Evolutionary conservation across 1,284 basidiomycete species (phyloP), one percentile per base, ranked within the genome.

Genomic region (Pholiota adiposa): DNA sequence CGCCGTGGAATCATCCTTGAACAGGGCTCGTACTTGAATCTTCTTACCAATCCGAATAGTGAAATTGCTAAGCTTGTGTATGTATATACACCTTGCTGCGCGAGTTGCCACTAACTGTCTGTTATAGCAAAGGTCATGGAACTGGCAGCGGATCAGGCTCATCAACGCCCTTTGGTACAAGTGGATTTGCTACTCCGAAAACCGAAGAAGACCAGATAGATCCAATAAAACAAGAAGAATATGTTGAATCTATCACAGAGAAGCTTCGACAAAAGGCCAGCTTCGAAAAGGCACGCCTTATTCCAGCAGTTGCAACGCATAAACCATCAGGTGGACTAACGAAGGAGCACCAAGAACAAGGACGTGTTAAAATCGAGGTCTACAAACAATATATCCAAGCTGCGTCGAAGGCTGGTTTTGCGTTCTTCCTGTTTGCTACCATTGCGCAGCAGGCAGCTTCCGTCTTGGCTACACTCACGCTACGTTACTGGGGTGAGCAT

Each of bases 1-100:
- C 89, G 93, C 21, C 84, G 88, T 18, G 96, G 96, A 11, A 88
- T 94, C 68, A 88, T 98, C 58, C 75, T 96, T 23, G 96, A 98
- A 76, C 80, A 78, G 40, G 93, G 92, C 3, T 79, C 87, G 0
- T 96, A 90, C 70, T 73, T 78, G 7, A 77, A 82, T 9, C 82
- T 94, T 9, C 82, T 92, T 73, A 78, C 75, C 23, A 86, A 91
- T 65, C 74, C 82, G 0, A 82, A 88, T 6, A 83, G 88, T 46
- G 91, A 95, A 65, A 75, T 97, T 34, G 84, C 85, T 70, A 92
- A 90, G 70, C 83, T 98, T n/a, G 83, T 97, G 91, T 89, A 68
- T 72, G 89, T 74, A 43, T 14, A 50, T 51, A 11, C n/a, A 27
- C 27, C 51, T 29, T 50, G n/a, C 23, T 50, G 8, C 27, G 23